Evolutionary conservation across 2,329 filamentous ascomycete genomes (phyloP).

Genomic region (Dothideomycetes sp.): DNA sequence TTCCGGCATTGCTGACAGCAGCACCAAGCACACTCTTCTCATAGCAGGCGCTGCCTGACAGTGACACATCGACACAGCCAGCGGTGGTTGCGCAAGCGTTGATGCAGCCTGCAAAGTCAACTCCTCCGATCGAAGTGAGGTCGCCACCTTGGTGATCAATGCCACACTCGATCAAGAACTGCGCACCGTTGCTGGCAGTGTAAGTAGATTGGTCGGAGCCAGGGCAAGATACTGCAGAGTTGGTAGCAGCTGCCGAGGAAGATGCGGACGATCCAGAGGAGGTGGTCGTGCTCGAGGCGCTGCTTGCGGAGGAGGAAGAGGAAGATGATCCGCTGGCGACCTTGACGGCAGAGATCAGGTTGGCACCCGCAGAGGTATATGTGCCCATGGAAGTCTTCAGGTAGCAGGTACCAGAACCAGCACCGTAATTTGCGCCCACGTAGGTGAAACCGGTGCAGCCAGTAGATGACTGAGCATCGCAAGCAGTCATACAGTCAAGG

Average conservation of each 20-base stretch:
- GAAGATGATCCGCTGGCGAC: constrained; percentile 1
- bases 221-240: constrained; percentile 15
- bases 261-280: constrained; percentile 3
- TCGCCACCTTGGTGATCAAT: constrained; percentile 20
- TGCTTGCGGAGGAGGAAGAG: neutral
- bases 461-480: constrained; percentile 5
- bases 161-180: constrained; percentile 18
- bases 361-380: constrained; percentile 7
- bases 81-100: constrained; percentile 13
- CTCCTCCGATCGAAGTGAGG: constrained; percentile 12
- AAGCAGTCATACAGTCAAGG: constrained; percentile 10
- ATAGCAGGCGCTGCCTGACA: constrained; percentile 14
- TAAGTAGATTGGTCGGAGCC: constrained; percentile 15
- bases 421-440: constrained; percentile 8
- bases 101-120: constrained; percentile 16
- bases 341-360: constrained; percentile 9
- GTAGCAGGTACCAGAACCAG: constrained; percentile 8
- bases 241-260: constrained; percentile 8
- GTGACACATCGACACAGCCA: constrained; percentile 15
- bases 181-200: constrained; percentile 13
- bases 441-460: constrained; percentile 12
- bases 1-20: constrained; percentile 10
- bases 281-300: neutral
- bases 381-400: constrained; percentile 11
- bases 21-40: constrained; percentile 12